Base-by-base conservation (phyloP, 805 yeast genomes). In the Zygosaccharomyces rouxii region DNA sequence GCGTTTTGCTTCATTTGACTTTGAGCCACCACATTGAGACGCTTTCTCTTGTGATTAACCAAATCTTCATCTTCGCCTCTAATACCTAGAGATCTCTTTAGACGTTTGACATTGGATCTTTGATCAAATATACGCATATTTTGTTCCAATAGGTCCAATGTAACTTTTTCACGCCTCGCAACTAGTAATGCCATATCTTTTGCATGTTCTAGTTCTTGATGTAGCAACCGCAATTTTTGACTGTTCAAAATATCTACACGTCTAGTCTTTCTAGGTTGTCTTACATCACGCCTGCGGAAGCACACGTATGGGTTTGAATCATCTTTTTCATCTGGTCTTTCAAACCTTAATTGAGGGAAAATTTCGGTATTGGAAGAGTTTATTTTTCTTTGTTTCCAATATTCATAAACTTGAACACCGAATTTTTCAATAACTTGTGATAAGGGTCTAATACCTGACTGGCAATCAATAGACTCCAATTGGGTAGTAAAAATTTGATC, bases 191-290 rank as follows among this genome's bases (percentile, higher is more conserved):
- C 74, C 39, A 94, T 71, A 44, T 78, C 81, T 54, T 83, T 76
- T 1, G 96, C 95, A 43, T 82, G 77, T 53, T 80, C 84, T 70
- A 94, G 74, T 51, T 94, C 96, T 51, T 77, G 76, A 53, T 85
- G 87, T 28, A 94, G 71, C 48, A 78, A 65, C 19, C 94, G 77
- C 43, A 94, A 73, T 55, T 90, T 80, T 66, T 90, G 97, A 11
- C 89, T 84, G 56, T 94, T 89, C 58, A 89, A 86, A 29, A 86
- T 79, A 70, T 94, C 99, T 0, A 97, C 87, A 55, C 98, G 80
- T 67, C 99, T 81, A 0, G 99, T 94, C 67, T 94, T 94, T 67
- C 99, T 84, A 26, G 95, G 94, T 63, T 87, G 97, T 55, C 99
- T 81, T 55, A 89, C 84, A 62, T 90, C 98, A 67, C 99, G 84